Evolutionary conservation across 208 protist genomes (phyloP), one percentile per base, ranked within the genome.

Genomic region (Crithidia mellificae): DNA sequence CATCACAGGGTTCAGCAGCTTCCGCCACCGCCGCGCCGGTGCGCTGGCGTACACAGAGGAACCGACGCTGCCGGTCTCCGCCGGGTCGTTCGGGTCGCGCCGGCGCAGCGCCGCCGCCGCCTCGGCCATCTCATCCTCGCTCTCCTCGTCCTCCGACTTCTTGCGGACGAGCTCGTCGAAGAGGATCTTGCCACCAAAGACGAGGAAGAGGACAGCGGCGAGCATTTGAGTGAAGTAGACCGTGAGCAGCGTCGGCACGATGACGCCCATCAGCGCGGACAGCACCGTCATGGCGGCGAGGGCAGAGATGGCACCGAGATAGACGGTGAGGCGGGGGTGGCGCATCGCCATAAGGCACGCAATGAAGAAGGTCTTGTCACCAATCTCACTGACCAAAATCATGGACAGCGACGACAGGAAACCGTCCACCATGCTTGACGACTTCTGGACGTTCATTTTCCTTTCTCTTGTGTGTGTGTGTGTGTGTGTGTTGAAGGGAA

Each of bases 291-390:
- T 98, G 25, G 93, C 72, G 5, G 89, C 87, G 0, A 98, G 86
- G 12, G 96, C 95, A 0, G 32, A 53, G 44, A 97, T 67, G 14
- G 97, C 95, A 17, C 95, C 95, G 24, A 83, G 14, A 64, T 94
- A 97, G 15, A 97, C 87, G 9, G 84, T 72, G 5, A 93, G 12
- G 14, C 91, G 91, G 0, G 89, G 76, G 67, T 97, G 80, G 17
- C 90, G 86, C 97, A 98, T 98, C 9, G 97, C 92, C 84, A 98
- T 91, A 19, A 98, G 83, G 63, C 92, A 96, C 0, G 97, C 97
- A 73, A 98, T 98, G 78, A 98, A 98, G 72, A 98, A 98, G 11
- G 97, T 98, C 80, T 98, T 98, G 74, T 98, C 97, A 15, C 96
- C 96, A 38, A 98, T 94, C 74, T 98, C 93, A 58, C 85, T 94